Evolutionary conservation across 768 basidiomycete species (phyloP), one percentile per base, ranked within the genome.

Genomic region (Termitomyces sp.): DNA sequence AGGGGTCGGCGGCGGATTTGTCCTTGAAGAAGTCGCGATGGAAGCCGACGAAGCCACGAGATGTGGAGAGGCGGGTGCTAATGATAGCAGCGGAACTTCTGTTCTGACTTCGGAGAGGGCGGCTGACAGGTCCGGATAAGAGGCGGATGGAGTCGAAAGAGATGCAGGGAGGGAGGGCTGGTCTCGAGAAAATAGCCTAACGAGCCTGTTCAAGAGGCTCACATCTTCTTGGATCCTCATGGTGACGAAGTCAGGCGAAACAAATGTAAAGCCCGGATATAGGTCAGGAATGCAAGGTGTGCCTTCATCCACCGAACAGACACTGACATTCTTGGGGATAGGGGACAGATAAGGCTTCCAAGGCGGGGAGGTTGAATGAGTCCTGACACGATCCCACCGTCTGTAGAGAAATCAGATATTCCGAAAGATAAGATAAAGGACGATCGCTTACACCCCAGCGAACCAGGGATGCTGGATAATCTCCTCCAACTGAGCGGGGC

Each of bases 381-480:
- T 9, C 2, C 28, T 15, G 10, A 57, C 40, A 1, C 44, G 42
- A 1, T 54, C 55, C 59, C 59, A 60, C 0, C 30, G 26, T 0
- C 59, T 60, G 19, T 1, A 41, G 10, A 45, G 3, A 7, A 19
- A 43, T 44, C 6, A 24, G 21, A 14, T 14, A 22, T 19, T 5
- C 11, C 26, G 17, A 42, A 37, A 17, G 34, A 53, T n/a, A 14
- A 40, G 8, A n/a, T 42, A 9, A 14, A 17, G n/a, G 1, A 11
- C 2, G 17, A 5, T 24, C 17, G 37, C 60, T 54, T 54, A 61
- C 60, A 61, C 12, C 19, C 50, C 50, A 0, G 28, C 9, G n/a
- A 61, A 59, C 47, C 51, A 61, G 1, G 55, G 26, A 26, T 61
- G 60, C 1, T 21, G 1, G 14, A 52, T 53, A 1, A 61, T 28